A percentile compares a stretch with the other conserved stretches of the same genome.
Evolutionary conservation across 129 eudicot species (phyloP).

Genomic region (Saposhnikovia divaricata): DNA sequence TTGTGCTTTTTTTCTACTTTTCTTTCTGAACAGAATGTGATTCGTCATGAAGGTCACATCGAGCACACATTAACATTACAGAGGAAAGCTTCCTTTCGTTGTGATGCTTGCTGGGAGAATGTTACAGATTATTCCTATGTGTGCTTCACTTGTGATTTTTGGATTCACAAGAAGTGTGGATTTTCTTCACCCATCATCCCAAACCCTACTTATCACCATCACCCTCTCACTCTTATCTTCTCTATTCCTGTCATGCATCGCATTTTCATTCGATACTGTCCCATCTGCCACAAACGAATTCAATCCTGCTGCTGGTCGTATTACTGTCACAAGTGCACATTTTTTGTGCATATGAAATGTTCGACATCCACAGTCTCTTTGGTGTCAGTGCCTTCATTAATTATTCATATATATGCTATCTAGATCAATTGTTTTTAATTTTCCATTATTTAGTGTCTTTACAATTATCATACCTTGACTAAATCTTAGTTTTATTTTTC

Average conservation of each 20-base stretch:
- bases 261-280: not conserved
- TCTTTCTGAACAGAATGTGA: not conserved
- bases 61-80: not conserved
- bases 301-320: not conserved
- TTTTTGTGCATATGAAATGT: constrained; percentile 1
- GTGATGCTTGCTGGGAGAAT: not conserved
- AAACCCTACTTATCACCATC: not conserved
- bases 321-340: not conserved
- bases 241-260: not conserved
- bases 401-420: not conserved
- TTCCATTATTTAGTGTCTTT: too few species aligned
- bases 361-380: not conserved
- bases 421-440: not conserved
- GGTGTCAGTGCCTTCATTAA: not conserved
- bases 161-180: not conserved
- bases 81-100: not conserved
- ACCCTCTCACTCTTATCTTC: not conserved
- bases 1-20: not conserved
- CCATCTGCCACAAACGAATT: not conserved
- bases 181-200: not conserved
- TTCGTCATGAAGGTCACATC: not conserved
- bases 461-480: not conserved
- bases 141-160: not conserved
- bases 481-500: not conserved
- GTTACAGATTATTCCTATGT: not conserved